Evolutionary conservation across 305 asterid genomes (phyloP), one percentile per base, ranked within the genome.

Genomic region (Fraxinus velutina): DNA sequence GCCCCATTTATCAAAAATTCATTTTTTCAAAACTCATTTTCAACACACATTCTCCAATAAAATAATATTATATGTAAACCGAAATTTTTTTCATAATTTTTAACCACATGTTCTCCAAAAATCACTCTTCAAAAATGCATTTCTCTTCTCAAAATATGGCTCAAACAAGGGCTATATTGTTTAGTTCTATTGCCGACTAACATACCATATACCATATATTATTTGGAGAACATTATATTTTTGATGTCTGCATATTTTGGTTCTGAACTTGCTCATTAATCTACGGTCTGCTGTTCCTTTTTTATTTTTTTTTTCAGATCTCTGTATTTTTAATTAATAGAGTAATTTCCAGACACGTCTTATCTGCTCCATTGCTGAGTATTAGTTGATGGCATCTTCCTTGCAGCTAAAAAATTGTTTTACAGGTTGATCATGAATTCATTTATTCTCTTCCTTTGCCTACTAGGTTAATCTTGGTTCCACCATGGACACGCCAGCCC

Each of bases 401-500:
- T 71, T 36, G 37, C 36, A 30, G 68, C 32, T 50, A 29, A 6
- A 36, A 52, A 52, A 21, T 73, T 64, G 30, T 47, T 78, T 78
- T 42, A 17, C 9, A 76, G 75, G 12, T 47, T 52, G 76, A 62
- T 77, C 57, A 80, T 82, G 68, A 72, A 32, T 44, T 78, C 9
- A 9, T 52, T 33, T 44, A 15, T 15, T 29, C 79, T 44, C 29
- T 52, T 34, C 62, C 6, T 78, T 79, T 83, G 74, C 36, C 77
- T 82, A 73, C 42, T 89, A 94, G 98, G 85, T 88, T 44, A 88
- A 85, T 88, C 82, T 82, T 79, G 88, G 91, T 83, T 86, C 86
- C 77, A 82, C 21, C 75, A 62, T 84, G 84, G 87, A 87, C 71
- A 84, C 81, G 42, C 88, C 87, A 27, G 84, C 87, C 81, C 86